Evolutionary conservation across 225 moss, liverwort and hornwort genomes (phyloP).

Genomic region (Physcomitrellopsis africana): DNA sequence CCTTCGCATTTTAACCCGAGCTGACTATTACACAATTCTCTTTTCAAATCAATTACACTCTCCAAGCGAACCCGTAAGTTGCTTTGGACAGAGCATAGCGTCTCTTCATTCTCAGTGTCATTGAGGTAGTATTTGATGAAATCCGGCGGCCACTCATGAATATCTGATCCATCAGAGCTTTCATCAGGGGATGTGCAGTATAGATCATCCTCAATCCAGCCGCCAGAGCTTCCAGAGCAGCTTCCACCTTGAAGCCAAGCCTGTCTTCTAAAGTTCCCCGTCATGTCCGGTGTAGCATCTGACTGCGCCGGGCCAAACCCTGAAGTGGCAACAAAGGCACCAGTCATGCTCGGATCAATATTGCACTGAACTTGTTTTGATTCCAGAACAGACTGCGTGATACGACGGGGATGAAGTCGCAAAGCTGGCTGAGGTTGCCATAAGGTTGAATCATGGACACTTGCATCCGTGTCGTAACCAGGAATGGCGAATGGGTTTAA

Average conservation of each 20-base stretch:
- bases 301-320: slow-evolving; percentile 67
- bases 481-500: slow-evolving; percentile 43
- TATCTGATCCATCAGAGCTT: slow-evolving; percentile 55
- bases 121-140: slow-evolving; percentile 27
- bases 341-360: slow-evolving; percentile 49
- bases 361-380: slow-evolving; percentile 29
- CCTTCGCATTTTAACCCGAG: not conserved
- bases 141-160: slow-evolving; percentile 28
- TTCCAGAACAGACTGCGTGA: slow-evolving; percentile 38
- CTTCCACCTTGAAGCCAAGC: slow-evolving; percentile 51
- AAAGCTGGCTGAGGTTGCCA: slow-evolving; percentile 77
- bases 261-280: slow-evolving; percentile 23
- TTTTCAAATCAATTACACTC: slow-evolving; percentile 13
- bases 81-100: slow-evolving; percentile 50
- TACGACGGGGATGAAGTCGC: slow-evolving; percentile 52
- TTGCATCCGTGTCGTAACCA: slow-evolving; percentile 23
- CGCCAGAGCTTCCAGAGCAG: not conserved
- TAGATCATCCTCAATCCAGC: slow-evolving; percentile 63
- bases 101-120: slow-evolving; percentile 41
- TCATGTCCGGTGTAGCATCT: not conserved
- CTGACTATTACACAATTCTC: not conserved
- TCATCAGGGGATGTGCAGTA: slow-evolving; percentile 77
- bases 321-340: slow-evolving; percentile 77
- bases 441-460: slow-evolving; percentile 44
- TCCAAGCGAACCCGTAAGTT: slow-evolving; percentile 41